phyloP scores from a whole-genome alignment of 805 yeast species.

The Lachancea waltii region DNA sequence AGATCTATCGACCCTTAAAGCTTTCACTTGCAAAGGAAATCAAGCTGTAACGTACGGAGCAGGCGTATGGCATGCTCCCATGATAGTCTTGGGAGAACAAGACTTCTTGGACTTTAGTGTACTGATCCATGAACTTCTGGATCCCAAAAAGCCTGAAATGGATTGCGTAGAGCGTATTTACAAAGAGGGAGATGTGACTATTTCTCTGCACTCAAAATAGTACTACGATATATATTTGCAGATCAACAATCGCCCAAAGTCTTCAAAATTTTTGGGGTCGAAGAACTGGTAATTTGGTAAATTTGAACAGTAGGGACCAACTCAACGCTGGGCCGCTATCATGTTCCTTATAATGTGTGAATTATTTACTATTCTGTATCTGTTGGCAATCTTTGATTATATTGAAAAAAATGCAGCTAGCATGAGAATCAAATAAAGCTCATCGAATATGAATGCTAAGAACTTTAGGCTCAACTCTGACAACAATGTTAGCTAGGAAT shows the following conservation, averaged over 20 bases:
- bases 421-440: too few relatives aligned
- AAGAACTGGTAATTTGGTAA: too few relatives aligned
- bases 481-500: constrained; percentile 2
- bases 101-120: constrained; percentile 72
- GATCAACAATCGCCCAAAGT: too few relatives aligned
- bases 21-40: constrained; percentile 72
- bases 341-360: too few relatives aligned
- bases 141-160: constrained; percentile 45
- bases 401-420: too few relatives aligned
- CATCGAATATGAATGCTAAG: constrained; percentile 2
- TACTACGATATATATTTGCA: neutral
- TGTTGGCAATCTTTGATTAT: too few relatives aligned
- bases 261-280: too few relatives aligned
- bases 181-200: constrained; percentile 22
- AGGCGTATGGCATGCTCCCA: constrained; percentile 89
- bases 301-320: too few relatives aligned
- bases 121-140: constrained; percentile 78
- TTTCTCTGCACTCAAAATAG: neutral
- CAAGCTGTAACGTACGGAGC: constrained; percentile 86
- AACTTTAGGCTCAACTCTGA: neutral
- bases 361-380: too few relatives aligned
- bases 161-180: constrained; percentile 78
- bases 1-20: constrained; percentile 51
- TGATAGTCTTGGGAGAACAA: constrained; percentile 67
- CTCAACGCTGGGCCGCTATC: too few relatives aligned